Conservation (phyloP, 441 rosid species). For the Populus hybrid region DNA sequence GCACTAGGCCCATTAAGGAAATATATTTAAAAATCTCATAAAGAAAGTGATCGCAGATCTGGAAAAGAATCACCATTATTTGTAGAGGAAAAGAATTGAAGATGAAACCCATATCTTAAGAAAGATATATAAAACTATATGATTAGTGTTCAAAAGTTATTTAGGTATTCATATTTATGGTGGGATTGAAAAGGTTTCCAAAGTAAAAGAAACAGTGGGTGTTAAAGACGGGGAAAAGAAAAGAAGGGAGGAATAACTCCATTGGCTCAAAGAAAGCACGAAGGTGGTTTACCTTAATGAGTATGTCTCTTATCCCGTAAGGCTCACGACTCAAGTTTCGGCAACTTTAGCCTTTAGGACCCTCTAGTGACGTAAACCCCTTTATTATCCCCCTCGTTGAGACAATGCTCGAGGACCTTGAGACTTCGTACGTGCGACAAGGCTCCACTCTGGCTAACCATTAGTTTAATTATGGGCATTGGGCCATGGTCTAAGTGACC, state of each 20-base stretch:
- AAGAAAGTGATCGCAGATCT: conserved; percentile 8
- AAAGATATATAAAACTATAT: conserved; percentile 18
- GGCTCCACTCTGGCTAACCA: conserved; percentile 4
- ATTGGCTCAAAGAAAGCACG: conserved; percentile 23
- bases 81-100: conserved; percentile 11
- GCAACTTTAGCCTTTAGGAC: conserved; percentile 8
- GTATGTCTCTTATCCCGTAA: conserved; percentile 32
- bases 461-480: not conserved
- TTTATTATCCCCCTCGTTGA: not conserved
- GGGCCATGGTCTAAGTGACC: not conserved
- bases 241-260: conserved; percentile 1
- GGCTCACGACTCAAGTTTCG: conserved; percentile 26
- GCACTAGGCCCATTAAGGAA: not conserved
- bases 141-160: conserved; percentile 30
- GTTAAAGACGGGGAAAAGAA: conserved; percentile 13
- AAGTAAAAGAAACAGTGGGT: conserved; percentile 22
- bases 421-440: not conserved
- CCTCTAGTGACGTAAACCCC: not conserved
- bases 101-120: conserved; percentile 21
- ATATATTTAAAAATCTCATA: not conserved
- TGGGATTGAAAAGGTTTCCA: conserved; percentile 35
- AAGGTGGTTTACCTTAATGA: conserved; percentile 31
- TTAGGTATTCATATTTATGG: conserved; percentile 21
- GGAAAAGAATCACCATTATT: conserved; percentile 16
- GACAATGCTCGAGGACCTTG: not conserved